Conservation (phyloP, 164 flowering plant species). For the Annona cherimola region DNA sequence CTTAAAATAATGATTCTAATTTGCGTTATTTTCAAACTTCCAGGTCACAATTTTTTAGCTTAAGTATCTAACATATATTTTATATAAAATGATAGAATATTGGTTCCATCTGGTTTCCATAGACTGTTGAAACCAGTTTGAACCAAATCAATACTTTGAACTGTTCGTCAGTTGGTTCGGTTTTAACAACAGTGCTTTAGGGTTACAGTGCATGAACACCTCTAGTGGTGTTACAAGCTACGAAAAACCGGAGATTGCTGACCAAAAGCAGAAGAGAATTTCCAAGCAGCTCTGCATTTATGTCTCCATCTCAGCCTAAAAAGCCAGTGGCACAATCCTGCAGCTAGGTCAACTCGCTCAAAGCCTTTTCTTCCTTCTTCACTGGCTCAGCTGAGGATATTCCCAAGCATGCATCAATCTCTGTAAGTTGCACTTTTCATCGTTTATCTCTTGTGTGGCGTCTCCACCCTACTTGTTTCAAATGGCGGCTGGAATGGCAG, state of each 20-base stretch:
- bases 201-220: neutral
- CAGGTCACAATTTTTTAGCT: no score
- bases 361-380: neutral
- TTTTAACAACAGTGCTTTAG: no score
- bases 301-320: neutral
- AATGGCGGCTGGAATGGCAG: neutral
- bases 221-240: neutral
- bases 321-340: no score
- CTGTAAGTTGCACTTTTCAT: constrained; percentile 14
- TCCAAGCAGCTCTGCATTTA: neutral
- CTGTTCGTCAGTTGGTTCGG: no score
- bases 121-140: no score
- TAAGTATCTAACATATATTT: no score
- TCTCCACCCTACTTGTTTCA: neutral
- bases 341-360: neutral
- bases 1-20: no score
- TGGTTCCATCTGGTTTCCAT: no score
- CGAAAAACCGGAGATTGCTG: neutral
- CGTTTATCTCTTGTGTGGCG: neutral
- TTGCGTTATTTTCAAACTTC: no score
- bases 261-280: neutral
- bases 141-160: no score
- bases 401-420: constrained; percentile 15
- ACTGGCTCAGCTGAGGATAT: neutral
- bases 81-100: no score